Conservation (phyloP, 2,329 filamentous ascomycete species). For the Hypomyces rosellus region DNA sequence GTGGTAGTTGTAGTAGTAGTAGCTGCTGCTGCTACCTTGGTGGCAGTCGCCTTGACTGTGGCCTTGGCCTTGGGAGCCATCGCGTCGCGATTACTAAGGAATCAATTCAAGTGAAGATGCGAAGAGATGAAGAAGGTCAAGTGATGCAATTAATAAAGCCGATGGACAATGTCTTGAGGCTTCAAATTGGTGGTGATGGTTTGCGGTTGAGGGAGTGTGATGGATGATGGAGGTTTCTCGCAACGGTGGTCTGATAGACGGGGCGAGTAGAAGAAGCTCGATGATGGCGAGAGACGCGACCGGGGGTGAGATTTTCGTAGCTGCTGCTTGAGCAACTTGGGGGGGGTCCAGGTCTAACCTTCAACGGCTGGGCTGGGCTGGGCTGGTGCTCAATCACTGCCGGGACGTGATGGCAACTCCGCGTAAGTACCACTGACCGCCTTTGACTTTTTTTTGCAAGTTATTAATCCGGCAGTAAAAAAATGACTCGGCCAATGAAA, state of each 20-base stretch:
- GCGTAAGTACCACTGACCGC: constrained; percentile 4
- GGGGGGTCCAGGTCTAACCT: neutral
- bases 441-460: neutral
- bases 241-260: no score
- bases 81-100: constrained; percentile 14
- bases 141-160: neutral
- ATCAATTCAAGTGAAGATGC: neutral
- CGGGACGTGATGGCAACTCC: neutral
- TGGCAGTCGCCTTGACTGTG: constrained; percentile 12
- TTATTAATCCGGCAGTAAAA: constrained; percentile 9
- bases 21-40: constrained; percentile 19
- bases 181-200: no score
- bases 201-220: no score
- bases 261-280: no score
- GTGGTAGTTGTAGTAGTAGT: constrained; percentile 18
- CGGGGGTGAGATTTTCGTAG: constrained; percentile 10
- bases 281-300: constrained; percentile 6
- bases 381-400: no score
- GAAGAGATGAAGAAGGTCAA: neutral
- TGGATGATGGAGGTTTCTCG: no score
- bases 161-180: no score
- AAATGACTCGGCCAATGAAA: constrained; percentile 1
- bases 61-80: constrained; percentile 28
- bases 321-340: neutral
- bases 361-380: neutral